Percentiles rank a stretch among this genome's conserved stretches.
phyloP scores from a whole-genome alignment of 257 asterid species.

The Agastache rugosa region DNA sequence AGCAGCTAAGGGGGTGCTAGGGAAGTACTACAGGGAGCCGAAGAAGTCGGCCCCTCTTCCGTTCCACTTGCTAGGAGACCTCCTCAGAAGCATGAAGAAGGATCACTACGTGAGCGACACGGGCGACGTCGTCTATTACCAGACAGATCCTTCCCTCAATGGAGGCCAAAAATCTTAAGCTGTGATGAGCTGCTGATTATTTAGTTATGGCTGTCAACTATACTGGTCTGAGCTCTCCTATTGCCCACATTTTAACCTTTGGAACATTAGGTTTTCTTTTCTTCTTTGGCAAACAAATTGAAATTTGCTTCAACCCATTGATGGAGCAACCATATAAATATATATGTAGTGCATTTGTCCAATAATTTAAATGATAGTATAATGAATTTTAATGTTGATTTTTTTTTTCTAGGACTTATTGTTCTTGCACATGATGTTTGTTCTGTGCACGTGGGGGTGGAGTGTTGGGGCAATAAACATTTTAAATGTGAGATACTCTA shows the following conservation, averaged over 20 bases:
- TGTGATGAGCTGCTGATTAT: slow-evolving; percentile 8
- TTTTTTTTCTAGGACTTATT: neutral
- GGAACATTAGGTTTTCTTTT: neutral
- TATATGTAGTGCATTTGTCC: slow-evolving; percentile 14
- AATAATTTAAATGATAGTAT: slow-evolving; percentile 18
- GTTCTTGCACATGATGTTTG: neutral
- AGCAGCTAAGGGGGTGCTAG: slow-evolving; percentile 79
- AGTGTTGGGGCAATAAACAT: neutral
- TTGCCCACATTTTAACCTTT: neutral
- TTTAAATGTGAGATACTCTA: slow-evolving; percentile 5
- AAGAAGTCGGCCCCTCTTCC: slow-evolving; percentile 80
- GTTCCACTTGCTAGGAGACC: slow-evolving; percentile 63
- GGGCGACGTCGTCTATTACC: slow-evolving; percentile 74
- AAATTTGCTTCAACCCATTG: slow-evolving; percentile 25
- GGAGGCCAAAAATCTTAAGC: slow-evolving; percentile 39
- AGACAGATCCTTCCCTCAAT: slow-evolving; percentile 56
- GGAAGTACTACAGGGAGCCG: slow-evolving; percentile 83
- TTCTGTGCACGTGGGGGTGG: neutral
- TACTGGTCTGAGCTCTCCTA: slow-evolving; percentile 22
- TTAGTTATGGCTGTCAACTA: slow-evolving; percentile 11
- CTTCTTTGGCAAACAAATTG: neutral
- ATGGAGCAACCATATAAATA: slow-evolving; percentile 34
- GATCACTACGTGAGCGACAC: slow-evolving; percentile 83
- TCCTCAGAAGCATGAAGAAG: slow-evolving; percentile 63
- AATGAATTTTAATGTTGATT: neutral